Base-by-base conservation (phyloP, 148 eudicot genomes). In the Fagopyrum tataricum region DNA sequence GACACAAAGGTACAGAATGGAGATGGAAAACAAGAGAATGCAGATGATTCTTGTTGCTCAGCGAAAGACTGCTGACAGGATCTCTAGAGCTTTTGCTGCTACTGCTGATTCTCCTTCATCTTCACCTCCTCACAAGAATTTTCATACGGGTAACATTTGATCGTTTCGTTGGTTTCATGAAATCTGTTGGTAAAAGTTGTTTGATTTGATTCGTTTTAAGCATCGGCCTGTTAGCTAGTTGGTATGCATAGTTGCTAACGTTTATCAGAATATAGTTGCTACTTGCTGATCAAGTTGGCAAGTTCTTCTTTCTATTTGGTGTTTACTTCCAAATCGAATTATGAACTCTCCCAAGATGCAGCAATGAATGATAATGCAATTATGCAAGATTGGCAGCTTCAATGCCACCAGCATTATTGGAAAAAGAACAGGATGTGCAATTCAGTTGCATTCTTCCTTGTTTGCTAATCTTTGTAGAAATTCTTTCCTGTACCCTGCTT, bases 11-110 rank as follows among this genome's bases (percentile, higher is more conserved):
- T 72, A 69, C 39, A 52, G 87, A 56, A 81, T 86, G 86, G 94
- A 91, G 78, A 89, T 91, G 97, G 97, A 91, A 85, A 87, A 80
- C 72, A 90, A 84, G 87, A 79, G 85, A 78, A 84, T 81, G 78
- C 84, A 90, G 73, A 90, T 90, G 96, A 87, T 90, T 59, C 55
- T 77, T 26, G 83, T 81, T 20, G 82, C 89, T 5, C 93, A 88
- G 44, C 78, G 82, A 74, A 90, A 82, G 76, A 79, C 91, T 76
- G 78, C 87, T 5, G 87, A 90, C 11, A 79, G 85, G 44, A 90
- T 92, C 42, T 56, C 73, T 2, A 83, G 76, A 39, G 90, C 86
- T 15, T 85, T 92, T 81, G 77, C 49, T 21, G 9, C 72, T 41
- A 13, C 26, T 23, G 72, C 49, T 43, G 67, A 42, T 23, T 59